These are phyloP conservation scores for Rhinocladiella mackenziei DNA, from an alignment of 2,329 filamentous ascomycete genomes.

Conservation along the genomic window DNA sequence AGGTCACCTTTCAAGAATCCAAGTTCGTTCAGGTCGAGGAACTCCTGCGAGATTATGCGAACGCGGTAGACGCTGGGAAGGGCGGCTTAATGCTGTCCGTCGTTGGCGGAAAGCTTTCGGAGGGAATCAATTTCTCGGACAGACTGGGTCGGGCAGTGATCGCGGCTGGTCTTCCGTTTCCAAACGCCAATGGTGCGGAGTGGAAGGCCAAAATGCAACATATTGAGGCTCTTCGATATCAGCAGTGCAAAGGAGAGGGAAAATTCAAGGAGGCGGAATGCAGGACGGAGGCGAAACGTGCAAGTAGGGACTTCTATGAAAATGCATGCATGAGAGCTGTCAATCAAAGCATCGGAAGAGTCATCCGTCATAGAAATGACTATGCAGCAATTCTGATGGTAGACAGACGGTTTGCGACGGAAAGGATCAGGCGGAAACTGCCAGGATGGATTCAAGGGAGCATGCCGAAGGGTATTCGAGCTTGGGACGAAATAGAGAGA, in stretches of 20 bases:
- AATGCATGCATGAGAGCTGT: conserved; percentile 96
- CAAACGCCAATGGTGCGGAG: conserved; percentile 81
- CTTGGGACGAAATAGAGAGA: conserved; percentile 58
- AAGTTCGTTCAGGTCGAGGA: conserved; percentile 57
- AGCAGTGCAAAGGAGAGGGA: conserved; percentile 21
- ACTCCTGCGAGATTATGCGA: conserved; percentile 67
- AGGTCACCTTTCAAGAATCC: conserved; percentile 57
- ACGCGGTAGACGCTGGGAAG: conserved; percentile 57
- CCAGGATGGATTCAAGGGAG: conserved; percentile 83
- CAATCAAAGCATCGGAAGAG: conserved; percentile 91
- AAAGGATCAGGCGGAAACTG: conserved; percentile 71
- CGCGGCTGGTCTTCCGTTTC: conserved; percentile 88
- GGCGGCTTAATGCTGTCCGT: conserved; percentile 85
- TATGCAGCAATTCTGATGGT: conserved; percentile 87
- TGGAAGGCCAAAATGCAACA: conserved; percentile 92
- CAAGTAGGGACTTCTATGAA: conserved; percentile 78
- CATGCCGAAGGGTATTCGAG: conserved; percentile 52
- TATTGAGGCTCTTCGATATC: conserved; percentile 54
- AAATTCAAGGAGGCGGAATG: conserved; percentile 16
- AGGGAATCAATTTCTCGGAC: conserved; percentile 98
- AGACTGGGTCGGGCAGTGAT: conserved; percentile 81
- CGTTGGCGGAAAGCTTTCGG: conserved; percentile 88
- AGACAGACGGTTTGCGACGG: conserved; percentile 72
- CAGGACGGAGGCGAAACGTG: conserved; percentile 39
- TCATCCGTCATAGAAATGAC: conserved; percentile 81